These are phyloP conservation scores for Trichoderma cornu-damae DNA, from an alignment of 2,329 filamentous ascomycete genomes.

Conservation along the genomic window DNA sequence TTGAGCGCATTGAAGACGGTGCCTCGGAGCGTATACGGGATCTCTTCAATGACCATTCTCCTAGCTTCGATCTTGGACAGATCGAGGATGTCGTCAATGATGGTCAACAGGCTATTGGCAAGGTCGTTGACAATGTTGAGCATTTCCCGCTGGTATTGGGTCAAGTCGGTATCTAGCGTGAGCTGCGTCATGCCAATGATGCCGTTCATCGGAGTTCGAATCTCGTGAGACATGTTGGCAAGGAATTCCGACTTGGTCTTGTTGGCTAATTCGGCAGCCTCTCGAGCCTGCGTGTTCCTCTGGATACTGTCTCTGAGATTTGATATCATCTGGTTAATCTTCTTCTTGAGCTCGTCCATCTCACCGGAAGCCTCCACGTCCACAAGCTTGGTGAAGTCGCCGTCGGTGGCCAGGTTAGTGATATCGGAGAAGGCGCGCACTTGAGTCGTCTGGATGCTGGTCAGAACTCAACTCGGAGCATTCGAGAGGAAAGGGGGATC, in stretches of 20 bases:
- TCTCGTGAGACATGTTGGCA: slow-evolving; percentile 98
- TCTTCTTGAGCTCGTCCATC: slow-evolving; percentile 98
- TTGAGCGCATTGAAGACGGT: slow-evolving; percentile 97
- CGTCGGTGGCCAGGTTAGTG: slow-evolving; percentile 94
- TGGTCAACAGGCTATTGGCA: slow-evolving; percentile 91
- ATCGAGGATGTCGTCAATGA: slow-evolving; percentile 82
- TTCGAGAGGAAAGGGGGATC: background rate
- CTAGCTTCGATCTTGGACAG: slow-evolving; percentile 85
- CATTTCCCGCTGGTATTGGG: slow-evolving; percentile 95
- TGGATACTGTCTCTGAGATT: slow-evolving; percentile 95
- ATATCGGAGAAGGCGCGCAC: slow-evolving; percentile 97
- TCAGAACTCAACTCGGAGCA: too few relatives aligned
- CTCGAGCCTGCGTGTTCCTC: slow-evolving; percentile 89
- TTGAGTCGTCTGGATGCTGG: slow-evolving; percentile 96
- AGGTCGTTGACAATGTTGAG: slow-evolving; percentile 96
- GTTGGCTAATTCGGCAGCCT: slow-evolving; percentile 93
- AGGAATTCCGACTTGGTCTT: slow-evolving; percentile 98
- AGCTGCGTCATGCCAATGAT: slow-evolving; percentile 98
- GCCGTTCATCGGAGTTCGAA: slow-evolving; percentile 93
- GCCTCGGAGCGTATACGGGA: slow-evolving; percentile 88
- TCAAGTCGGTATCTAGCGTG: slow-evolving; percentile 89
- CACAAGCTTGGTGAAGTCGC: slow-evolving; percentile 94
- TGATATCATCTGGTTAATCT: slow-evolving; percentile 99
- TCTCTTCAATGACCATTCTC: slow-evolving; percentile 97
- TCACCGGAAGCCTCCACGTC: slow-evolving; percentile 96